Evolutionary conservation across 108 stramenopile species (phyloP), one percentile per base, ranked within the genome.

Genomic region (Cyclotella cryptica): DNA sequence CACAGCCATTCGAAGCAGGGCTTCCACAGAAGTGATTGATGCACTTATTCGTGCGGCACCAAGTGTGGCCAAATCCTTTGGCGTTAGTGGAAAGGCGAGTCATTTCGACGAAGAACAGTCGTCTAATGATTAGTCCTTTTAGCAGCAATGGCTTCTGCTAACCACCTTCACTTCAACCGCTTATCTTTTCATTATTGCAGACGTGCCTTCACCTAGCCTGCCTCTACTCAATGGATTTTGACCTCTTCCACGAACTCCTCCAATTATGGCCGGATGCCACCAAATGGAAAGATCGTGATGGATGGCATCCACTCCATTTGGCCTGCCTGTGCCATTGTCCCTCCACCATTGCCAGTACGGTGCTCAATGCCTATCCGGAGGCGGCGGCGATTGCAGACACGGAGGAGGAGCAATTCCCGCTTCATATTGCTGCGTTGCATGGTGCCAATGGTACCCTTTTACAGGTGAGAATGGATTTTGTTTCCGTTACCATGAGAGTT

Each of bases 251-350:
- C 28, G 75, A 76, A 49, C 30, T 81, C 11, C 47, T 81, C 39
- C 59, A 69, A 27, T 54, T 81, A 44, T 81, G 80, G 80, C 80
- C 80, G 1, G 69, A 76, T 55, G 80, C 80, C 13, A 76, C 80
- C 44, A 75, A 81, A 41, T 80, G 79, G 79, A 85, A 76, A 40
- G 84, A 85, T 66, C 61, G 79, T 30, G 74, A 80, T 54, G 84
- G 84, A 47, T 76, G 75, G 79, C 79, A 85, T 67, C 84, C 84
- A 51, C 70, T 85, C 14, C 84, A 85, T 49, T 52, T 80, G 1
- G 79, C 84, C 15, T 80, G 84, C 39, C 70, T 77, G 11, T 80
- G 84, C 49, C 57, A 80, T 26, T 75, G 72, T 21, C 65, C 74
- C 5, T 70, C 72, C 49, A 75, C 74, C n/a, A 72, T 77, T 39